Evolutionary conservation across 2,329 filamentous ascomycete genomes (phyloP), one percentile per base, ranked within the genome.

Genomic region (Xylariaceae sp.): DNA sequence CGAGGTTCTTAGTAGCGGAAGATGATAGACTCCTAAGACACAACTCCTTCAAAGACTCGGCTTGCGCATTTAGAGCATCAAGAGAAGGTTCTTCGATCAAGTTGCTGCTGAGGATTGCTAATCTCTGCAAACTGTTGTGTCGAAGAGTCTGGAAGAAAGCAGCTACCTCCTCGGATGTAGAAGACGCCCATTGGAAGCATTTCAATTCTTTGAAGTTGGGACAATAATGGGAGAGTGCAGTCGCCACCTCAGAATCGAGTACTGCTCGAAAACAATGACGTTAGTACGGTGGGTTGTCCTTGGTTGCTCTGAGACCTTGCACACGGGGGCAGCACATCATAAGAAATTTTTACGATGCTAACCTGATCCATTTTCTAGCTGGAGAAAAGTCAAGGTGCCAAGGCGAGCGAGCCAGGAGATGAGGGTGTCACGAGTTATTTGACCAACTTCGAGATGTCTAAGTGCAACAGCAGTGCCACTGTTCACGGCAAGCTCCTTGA

Each of bases 161-260:
- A 1, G 83, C 78, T 45, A 87, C 72, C 39, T 81, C 73, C 28
- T 75, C 68, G 54, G 89, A 86, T 6, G 78, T 75, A n/a, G 77
- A 74, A 0, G 68, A 62, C 22, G 59, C 59, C 51, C 70, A 74
- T 31, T 61, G 73, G 55, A 78, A 84, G 50, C 87, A 81, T 22
- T 75, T 80, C 18, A 90, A 67, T 38, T 80, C 76, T 41, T 75
- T 75, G 59, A 90, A 86, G 9, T 77, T 70, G 2, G 81, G 81
- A 58, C 86, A 90, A 58, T 79, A 72, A 19, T 75, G 65, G 19
- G 75, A 72, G 44, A 90, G 79, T 3, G 80, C 75, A 12, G 71
- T 69, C 31, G 79, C 78, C 2, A 78, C 74, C 50, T 80, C 75
- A 46, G 79, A 71, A 39, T 75, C 77, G 1, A 90, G 22, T 28